Base-by-base conservation (phyloP, 2,329 filamentous ascomycete genomes). In the Claviceps purpurea region DNA sequence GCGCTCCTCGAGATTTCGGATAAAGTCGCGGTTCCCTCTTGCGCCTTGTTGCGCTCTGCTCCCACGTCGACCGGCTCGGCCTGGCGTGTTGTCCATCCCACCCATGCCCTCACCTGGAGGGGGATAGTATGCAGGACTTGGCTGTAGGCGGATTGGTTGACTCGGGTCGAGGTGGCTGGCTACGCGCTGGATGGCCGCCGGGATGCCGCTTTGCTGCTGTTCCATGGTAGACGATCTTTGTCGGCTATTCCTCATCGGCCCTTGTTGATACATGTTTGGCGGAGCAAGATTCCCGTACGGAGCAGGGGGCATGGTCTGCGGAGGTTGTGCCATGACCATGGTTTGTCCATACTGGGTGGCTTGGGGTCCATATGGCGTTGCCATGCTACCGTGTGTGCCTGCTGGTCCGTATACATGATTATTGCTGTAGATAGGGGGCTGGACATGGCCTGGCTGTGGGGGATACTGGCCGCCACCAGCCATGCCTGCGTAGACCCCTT, bases 141-240 rank as follows among this genome's bases (percentile, higher is more conserved):
- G 93, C 65, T 98, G 93, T 52, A 97, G 70, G 49, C 93, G 81
- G 61, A 98, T 97, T 0, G 93, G 93, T 55, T 90, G 87, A 60
- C 82, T 97, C 1, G 93, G 93, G 63, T 98, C 93, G 45, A 98
- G 78, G 68, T 97, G 91, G 65, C 89, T 95, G 43, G 93, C 93
- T 22, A 98, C 93, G 60, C 93, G 79, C 68, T 98, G 93, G 54
- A 98, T 88, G 3, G 90, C 84, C 14, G 87, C 84, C 5, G 93
- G 93, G 54, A 98, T 95, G 2, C 91, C 91, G 56, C 86, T 90
- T 63, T 90, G 86, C 62, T 94, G 88, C 64, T 93, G 88, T 63
- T 97, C 93, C 85, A 97, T 94, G 3, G 93, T 98, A 45, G 90
- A 93, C 42, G 93, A 90, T 55, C 93, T 82, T 69, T 95, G 91